Conservation (phyloP, 2,329 filamentous ascomycete genomes). For the Xylaria sp. region DNA sequence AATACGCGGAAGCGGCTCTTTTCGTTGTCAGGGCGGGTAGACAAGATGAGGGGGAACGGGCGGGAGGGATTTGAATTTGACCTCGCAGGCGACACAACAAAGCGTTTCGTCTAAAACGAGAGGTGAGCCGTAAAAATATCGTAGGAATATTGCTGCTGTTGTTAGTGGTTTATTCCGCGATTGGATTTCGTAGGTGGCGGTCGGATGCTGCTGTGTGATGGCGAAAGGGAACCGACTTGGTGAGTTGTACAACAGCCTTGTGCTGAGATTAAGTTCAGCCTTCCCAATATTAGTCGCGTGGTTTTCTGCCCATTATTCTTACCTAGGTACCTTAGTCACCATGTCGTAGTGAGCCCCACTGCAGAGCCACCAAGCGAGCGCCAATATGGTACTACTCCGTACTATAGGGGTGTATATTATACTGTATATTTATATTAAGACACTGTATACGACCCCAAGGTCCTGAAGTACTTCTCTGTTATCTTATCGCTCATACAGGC, state of each 20-base stretch:
- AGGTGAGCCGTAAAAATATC: not conserved
- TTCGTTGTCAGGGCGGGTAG: not conserved
- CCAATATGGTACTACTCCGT: not conserved
- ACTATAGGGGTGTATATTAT: not conserved
- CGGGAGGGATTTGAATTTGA: slow-evolving; percentile 2
- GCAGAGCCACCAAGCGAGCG: not conserved
- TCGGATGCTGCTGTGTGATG: not conserved
- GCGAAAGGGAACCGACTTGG: slow-evolving; percentile 14
- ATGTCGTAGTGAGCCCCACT: slow-evolving; percentile 13
- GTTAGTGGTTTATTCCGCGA: not conserved
- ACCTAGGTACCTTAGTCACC: too few relatives aligned
- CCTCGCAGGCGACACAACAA: slow-evolving; percentile 1
- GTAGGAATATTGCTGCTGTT: not conserved
- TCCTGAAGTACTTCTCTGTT: not conserved
- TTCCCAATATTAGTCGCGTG: slow-evolving; percentile 22
- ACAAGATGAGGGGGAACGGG: slow-evolving; percentile 16
- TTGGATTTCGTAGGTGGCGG: slow-evolving; percentile 1
- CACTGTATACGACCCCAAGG: not conserved
- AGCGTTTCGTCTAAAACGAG: not conserved
- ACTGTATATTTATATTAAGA: not conserved
- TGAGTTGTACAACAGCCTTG: slow-evolving; percentile 28
- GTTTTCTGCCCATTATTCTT: not conserved
- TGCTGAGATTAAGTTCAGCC: slow-evolving; percentile 30
- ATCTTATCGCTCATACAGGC: slow-evolving; percentile 8
- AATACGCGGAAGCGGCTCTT: slow-evolving; percentile 13